Percentiles rank a stretch among this genome's conserved stretches.
Evolutionary conservation across 192 early-diverging fungal genomes (phyloP).

Genomic region (Helicostylum pulchrum): DNA sequence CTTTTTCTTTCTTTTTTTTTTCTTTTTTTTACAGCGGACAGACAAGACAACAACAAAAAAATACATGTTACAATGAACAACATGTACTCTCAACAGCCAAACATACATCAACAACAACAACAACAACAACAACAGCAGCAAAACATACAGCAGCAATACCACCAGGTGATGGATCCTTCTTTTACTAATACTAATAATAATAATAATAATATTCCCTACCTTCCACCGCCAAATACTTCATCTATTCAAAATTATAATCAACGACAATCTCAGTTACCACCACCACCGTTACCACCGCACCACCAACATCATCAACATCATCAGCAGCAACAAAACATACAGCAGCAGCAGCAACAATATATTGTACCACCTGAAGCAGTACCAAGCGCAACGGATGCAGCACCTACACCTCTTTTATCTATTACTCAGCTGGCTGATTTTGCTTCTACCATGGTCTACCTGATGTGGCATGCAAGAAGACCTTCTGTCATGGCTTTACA

Average conservation of each 20-base stretch:
- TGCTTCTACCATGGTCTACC: slow-evolving; percentile 55
- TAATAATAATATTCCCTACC: slow-evolving; percentile 13
- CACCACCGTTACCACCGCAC: slow-evolving; percentile 1
- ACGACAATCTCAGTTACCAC: slow-evolving; percentile 14
- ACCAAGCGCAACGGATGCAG: slow-evolving; percentile 21
- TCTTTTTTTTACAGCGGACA: too few relatives aligned
- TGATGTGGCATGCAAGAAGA: slow-evolving; percentile 48
- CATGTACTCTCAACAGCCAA: slow-evolving; percentile 7
- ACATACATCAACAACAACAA: neutral
- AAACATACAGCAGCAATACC: slow-evolving; percentile 20
- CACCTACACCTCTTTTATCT: slow-evolving; percentile 6
- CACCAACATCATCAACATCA: slow-evolving; percentile 9
- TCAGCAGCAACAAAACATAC: neutral
- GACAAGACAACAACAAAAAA: too few relatives aligned
- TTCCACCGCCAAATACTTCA: neutral
- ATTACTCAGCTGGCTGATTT: slow-evolving; percentile 48
- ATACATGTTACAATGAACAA: slow-evolving; percentile 2
- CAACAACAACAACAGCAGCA: slow-evolving; percentile 25
- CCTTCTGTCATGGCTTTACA: slow-evolving; percentile 35
- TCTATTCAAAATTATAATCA: neutral
- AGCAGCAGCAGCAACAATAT: neutral
- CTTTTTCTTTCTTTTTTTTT: neutral
- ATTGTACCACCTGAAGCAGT: slow-evolving; percentile 10
- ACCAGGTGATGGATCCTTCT: slow-evolving; percentile 8
- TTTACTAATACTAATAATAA: neutral